Evolutionary conservation across 495 filamentous ascomycete species (phyloP).

Genomic region (Chaetomium cochliodes): DNA sequence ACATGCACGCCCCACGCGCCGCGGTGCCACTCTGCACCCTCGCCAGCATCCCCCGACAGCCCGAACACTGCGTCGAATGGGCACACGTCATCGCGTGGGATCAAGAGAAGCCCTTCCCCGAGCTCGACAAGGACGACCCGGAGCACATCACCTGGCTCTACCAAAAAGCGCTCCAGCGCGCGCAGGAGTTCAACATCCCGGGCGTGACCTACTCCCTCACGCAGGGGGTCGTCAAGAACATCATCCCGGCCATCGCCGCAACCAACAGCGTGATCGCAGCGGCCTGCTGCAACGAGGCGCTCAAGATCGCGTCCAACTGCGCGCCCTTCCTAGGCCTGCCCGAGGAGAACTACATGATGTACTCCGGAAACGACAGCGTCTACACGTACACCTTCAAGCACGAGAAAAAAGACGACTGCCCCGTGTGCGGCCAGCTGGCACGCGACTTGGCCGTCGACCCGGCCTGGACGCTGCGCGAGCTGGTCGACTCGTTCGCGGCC

Average conservation of each 20-base stretch:
- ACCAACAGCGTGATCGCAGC: conserved; percentile 97
- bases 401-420: conserved; percentile 87
- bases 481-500: conserved; percentile 80
- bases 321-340: conserved; percentile 67
- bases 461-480: conserved; percentile 72
- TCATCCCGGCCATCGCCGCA: conserved; percentile 96
- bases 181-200: conserved; percentile 82
- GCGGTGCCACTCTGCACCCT: conserved; percentile 96
- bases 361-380: conserved; percentile 88
- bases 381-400: conserved; percentile 98
- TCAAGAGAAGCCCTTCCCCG: conserved; percentile 59
- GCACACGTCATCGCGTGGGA: conserved; percentile 79
- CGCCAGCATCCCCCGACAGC: conserved; percentile 94
- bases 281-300: conserved; percentile 90
- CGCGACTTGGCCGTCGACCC: conserved; percentile 69
- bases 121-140: conserved; percentile 92
- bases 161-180: conserved; percentile 75
- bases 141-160: conserved; percentile 98
- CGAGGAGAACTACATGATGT: conserved; percentile 93
- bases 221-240: conserved; percentile 98
- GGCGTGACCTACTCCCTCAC: conserved; percentile 97
- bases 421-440: conserved; percentile 84
- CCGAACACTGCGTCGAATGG: conserved; percentile 99
- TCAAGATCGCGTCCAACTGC: conserved; percentile 83
- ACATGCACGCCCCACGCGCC: conserved; percentile 92